Base-by-base conservation (phyloP, 345 rosid genomes). In the Moricandia arvensis region DNA sequence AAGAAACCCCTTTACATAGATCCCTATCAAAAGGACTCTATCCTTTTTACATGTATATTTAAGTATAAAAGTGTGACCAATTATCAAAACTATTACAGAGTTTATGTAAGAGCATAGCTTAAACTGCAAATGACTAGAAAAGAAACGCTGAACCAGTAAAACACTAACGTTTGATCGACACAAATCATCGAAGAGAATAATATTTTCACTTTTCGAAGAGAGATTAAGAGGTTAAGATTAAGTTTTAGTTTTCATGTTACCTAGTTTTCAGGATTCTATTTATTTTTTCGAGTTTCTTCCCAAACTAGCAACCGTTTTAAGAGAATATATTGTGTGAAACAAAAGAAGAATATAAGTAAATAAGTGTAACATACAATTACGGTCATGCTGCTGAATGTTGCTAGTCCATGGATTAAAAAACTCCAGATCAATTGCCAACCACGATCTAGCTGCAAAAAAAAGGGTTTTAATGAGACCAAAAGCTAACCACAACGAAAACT, bases 371-470 rank as follows among this genome's bases (percentile, higher is more conserved):
- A 84, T 87, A 94, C 98, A 79, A 90, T 85, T 24, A 80, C 49
- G 61, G 83, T 84, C 71, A 75, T 55, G 77, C 86, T 91, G 75
- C 97, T 91, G 83, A 94, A 86, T 34, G 86, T 77, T 27, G 95
- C 95, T 69, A 94, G 79, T 63, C 89, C 93, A 43, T 89, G 98
- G 82, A 91, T 76, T 66, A 87, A 71, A 80, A 80, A 80, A 77
- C 79, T 85, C 98, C 98, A 94, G 73, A 91, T 83, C 71, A 80
- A 77, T 45, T 87, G 90, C 98, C 97, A 91, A 71, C 91, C 89
- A 59, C 71, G 69, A 70, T 81, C 78, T 64, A 85, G 74, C 98
- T 91, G 90, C 85, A 86, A 78, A 30, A 72, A 47, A 78, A 72
- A 33, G n/a, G 2, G 10, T 61, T 65, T 70, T 66, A 59, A 53